Evolutionary conservation across 257 asterid genomes (phyloP), one percentile per base, ranked within the genome.

Genomic region (Knoxia roxburghii): DNA sequence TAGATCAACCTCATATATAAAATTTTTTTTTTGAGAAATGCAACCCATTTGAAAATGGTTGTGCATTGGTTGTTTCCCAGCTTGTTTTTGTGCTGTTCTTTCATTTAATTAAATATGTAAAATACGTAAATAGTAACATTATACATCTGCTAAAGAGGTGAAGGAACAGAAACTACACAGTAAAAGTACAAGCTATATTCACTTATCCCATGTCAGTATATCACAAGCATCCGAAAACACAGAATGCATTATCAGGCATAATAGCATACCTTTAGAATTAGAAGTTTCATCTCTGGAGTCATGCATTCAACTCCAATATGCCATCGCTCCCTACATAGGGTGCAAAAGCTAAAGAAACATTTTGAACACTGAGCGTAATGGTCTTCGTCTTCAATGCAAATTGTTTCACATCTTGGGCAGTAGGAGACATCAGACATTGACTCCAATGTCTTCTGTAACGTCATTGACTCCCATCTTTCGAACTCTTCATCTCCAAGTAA

Each of bases 371-470:
- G 97, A 4, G 95, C 98, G 68, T 87, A 87, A 55, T 89, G 61
- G 35, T 79, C 95, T 81, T 82, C 89, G 71, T 89, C 98, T 73
- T 89, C 89, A 46, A 93, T 75, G 79, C 98, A 89, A 55, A 89
- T 80, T 5, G 91, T 89, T 75, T 87, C 98, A 75, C 98, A 93
- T 82, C 98, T 85, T 61, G 98, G 97, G 80, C 97, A 93, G 83
- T 86, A 79, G 73, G 81, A 81, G 29, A 92, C 95, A 81, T 93
- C 98, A 63, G 78, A 65, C 98, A 93, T 93, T 37, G 97, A 82
- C 68, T 85, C 96, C 55, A 93, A 79, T 50, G 98, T 77, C 77
- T 85, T 93, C 71, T 86, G 87, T 70, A 89, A 75, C 75, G 69
- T 77, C 80, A 88, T 73, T 17, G 91, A 74, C 65, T 93, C 98